phyloP scores from a whole-genome alignment of 1,284 basidiomycete genomes.

The Apiotrichum siamense region DNA sequence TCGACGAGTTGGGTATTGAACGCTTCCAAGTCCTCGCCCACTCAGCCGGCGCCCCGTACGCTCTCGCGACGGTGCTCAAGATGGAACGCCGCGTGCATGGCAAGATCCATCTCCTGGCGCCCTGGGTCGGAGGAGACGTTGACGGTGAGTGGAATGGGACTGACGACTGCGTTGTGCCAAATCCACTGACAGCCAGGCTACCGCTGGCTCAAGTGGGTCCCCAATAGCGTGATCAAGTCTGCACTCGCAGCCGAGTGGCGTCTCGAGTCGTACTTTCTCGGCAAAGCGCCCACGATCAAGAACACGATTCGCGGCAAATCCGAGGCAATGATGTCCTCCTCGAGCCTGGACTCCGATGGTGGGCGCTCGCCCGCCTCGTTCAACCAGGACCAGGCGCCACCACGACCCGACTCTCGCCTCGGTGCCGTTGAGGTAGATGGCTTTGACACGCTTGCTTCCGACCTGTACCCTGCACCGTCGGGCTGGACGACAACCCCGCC shows the following conservation, averaged over 20 bases:
- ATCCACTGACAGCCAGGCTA: slow-evolving; percentile 64
- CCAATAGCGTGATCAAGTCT: slow-evolving; percentile 84
- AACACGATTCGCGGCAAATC: slow-evolving; percentile 10
- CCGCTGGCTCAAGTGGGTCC: slow-evolving; percentile 95
- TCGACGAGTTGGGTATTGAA: slow-evolving; percentile 71
- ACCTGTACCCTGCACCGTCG: neutral
- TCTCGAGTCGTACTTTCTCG: slow-evolving; percentile 90
- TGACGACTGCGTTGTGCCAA: too few species aligned
- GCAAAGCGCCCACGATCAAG: slow-evolving; percentile 71
- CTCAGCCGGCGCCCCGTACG: slow-evolving; percentile 94
- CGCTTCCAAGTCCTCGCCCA: slow-evolving; percentile 87
- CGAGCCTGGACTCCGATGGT: slow-evolving; percentile 8
- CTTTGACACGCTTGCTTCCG: slow-evolving; percentile 6
- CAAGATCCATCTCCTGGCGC: slow-evolving; percentile 80
- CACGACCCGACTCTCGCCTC: neutral
- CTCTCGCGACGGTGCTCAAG: slow-evolving; percentile 74
- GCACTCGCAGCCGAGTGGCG: slow-evolving; percentile 97
- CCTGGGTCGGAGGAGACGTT: slow-evolving; percentile 83
- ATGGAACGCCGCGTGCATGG: slow-evolving; percentile 70
- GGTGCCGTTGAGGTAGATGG: slow-evolving; percentile 3
- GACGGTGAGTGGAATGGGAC: slow-evolving; percentile 57
- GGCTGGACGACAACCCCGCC: neutral
- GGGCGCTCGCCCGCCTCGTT: slow-evolving; percentile 6
- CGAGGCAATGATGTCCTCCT: slow-evolving; percentile 6
- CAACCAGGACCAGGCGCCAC: neutral